A percentile compares a stretch with the other conserved stretches of the same genome.
phyloP scores from a whole-genome alignment of 352 stramenopile species.

The Phytophthora meadii region DNA sequence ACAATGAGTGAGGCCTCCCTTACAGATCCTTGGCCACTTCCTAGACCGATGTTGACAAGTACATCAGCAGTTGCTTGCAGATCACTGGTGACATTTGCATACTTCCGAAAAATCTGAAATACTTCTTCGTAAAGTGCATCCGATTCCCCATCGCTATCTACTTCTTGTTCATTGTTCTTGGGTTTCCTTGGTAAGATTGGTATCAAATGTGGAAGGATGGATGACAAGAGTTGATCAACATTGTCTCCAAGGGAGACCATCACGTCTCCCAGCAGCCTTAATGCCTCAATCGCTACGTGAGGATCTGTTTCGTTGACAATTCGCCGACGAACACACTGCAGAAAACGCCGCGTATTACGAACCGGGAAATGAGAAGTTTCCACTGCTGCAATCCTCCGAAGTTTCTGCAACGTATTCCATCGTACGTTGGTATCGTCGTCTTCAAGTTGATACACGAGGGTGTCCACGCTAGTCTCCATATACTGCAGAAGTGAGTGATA shows the following conservation, averaged over 20 bases:
- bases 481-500: not conserved
- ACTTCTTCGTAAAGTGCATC: slow-evolving; percentile 57
- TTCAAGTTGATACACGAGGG: slow-evolving; percentile 83
- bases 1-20: slow-evolving; percentile 60
- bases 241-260: slow-evolving; percentile 69
- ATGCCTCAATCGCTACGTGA: slow-evolving; percentile 55
- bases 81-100: slow-evolving; percentile 63
- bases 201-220: slow-evolving; percentile 75
- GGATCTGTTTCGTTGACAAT: slow-evolving; percentile 49
- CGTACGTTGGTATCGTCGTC: slow-evolving; percentile 68
- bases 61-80: slow-evolving; percentile 61
- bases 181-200: slow-evolving; percentile 39
- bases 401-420: slow-evolving; percentile 61
- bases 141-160: slow-evolving; percentile 15
- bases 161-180: slow-evolving; percentile 20
- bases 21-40: slow-evolving; percentile 40
- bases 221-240: slow-evolving; percentile 72
- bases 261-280: slow-evolving; percentile 68
- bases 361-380: slow-evolving; percentile 72
- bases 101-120: slow-evolving; percentile 73
- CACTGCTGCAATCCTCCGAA: slow-evolving; percentile 72
- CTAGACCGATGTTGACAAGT: slow-evolving; percentile 70
- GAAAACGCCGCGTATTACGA: slow-evolving; percentile 73
- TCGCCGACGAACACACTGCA: slow-evolving; percentile 72
- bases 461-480: slow-evolving; percentile 71